Evolutionary conservation across 345 rosid genomes (phyloP).

Genomic region (Crucihimalaya himalaica): DNA sequence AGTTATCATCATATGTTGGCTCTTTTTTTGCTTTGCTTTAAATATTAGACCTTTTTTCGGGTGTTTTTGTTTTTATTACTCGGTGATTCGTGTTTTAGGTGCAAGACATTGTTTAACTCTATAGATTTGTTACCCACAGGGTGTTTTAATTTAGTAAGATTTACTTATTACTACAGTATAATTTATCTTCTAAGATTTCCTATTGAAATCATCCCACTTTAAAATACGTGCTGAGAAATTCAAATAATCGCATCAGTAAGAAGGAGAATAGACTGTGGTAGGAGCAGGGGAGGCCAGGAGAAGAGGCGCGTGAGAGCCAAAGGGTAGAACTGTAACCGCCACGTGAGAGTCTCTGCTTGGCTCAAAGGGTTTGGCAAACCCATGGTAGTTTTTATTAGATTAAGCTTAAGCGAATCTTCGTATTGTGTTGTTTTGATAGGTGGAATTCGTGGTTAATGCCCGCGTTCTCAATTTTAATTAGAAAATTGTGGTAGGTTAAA

Average conservation of each 20-base stretch:
- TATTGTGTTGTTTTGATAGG: no score
- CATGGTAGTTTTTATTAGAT: background rate
- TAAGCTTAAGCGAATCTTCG: no score
- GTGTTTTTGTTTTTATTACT: constrained; percentile 8
- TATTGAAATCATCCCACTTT: background rate
- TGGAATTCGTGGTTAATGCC: no score
- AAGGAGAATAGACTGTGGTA: no score
- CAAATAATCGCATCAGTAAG: no score
- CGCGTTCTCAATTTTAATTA: no score
- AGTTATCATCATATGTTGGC: constrained; percentile 7
- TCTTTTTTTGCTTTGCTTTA: constrained; percentile 1
- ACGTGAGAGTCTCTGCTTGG: constrained; percentile 40
- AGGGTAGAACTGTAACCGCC: constrained; percentile 58
- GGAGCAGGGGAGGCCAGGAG: constrained; percentile 11
- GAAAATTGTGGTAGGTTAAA: no score
- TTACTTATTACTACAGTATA: background rate
- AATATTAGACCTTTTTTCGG: constrained; percentile 14
- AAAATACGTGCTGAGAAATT: background rate
- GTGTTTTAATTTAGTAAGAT: background rate
- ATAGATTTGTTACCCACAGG: background rate
- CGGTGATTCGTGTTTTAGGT: constrained; percentile 19
- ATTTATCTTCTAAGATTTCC: background rate
- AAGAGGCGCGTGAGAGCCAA: constrained; percentile 51
- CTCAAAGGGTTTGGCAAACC: background rate
- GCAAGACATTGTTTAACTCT: background rate